Base-by-base conservation (phyloP, 257 asterid species). In the Thymus mandschuricus region DNA sequence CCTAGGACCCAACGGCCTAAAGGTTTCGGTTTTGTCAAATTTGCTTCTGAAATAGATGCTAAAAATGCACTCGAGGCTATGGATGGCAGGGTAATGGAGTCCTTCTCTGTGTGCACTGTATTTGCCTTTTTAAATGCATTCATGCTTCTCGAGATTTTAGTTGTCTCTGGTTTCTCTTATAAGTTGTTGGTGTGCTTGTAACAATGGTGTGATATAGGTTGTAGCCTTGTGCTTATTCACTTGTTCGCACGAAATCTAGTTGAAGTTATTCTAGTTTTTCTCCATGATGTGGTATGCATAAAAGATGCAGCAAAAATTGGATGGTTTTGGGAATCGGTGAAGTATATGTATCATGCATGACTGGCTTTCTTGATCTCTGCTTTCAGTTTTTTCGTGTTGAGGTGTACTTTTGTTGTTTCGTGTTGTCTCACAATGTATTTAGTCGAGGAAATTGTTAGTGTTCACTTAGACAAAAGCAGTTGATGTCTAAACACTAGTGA, bases 21-120 rank as follows among this genome's bases (percentile, higher is more conserved):
- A 74, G 96, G 97, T 61, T 93, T 89, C 75, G 96, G 89, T 69
- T 93, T 89, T 68, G 91, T 87, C 38, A 81, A 70, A 78, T 91
- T 87, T 80, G 86, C 64, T 6, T 76, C 89, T 6, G 90, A 86
- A 68, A 43, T 74, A 43, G 87, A 86, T 70, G 96, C 89, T 6
- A 86, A 69, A 46, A 85, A 82, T 59, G 96, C 97, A 6, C 57
- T 83, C 56, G 85, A 75, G 74, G 81, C 89, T 75, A 71, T 92
- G 86, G 85, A 81, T 72, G 88, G 90, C 80, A 81, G 84, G 89
- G 96, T 89, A 80, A 41, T 3, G 34, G 21, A n/a, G 5, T 11
- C 34, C 28, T 48, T 43, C 51, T 56, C 38, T 33, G n/a, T 28
- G 21, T 45, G 60, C 38, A 38, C 10, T 49, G 5, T 10, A 3